Conservation (phyloP, 495 filamentous ascomycete genomes). For the Elasticomyces elasticus region DNA sequence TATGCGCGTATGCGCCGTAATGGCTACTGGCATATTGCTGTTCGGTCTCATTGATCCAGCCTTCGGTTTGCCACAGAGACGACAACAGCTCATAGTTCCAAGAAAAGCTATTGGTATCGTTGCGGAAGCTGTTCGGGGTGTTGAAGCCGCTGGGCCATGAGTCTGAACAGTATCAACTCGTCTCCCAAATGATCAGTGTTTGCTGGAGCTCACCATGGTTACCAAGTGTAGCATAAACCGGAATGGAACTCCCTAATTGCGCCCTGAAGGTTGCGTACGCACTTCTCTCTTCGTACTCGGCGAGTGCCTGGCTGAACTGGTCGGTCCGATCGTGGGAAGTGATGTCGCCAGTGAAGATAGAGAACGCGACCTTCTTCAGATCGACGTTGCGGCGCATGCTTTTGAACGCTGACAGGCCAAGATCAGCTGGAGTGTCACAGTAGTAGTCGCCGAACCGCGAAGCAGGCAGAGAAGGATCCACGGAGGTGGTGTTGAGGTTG, state of each 20-base stretch:
- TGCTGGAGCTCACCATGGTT: conserved; percentile 3
- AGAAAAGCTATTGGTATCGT: conserved; percentile 7
- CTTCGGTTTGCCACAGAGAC: conserved; percentile 42
- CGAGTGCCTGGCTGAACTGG: conserved; percentile 7
- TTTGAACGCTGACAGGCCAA: conserved; percentile 23
- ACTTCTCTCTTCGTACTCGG: conserved; percentile 10
- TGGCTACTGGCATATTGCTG: conserved; percentile 38
- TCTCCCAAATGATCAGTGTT: background rate
- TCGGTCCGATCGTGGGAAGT: conserved; percentile 13
- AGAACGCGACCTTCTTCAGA: conserved; percentile 1
- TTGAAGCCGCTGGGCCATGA: conserved; percentile 9
- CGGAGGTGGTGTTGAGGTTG: conserved; percentile 16
- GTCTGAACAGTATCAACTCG: background rate
- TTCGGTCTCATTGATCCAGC: conserved; percentile 38
- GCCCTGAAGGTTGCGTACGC: conserved; percentile 15
- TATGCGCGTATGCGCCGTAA: conserved; percentile 44
- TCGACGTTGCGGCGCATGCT: conserved; percentile 21
- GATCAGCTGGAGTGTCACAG: conserved; percentile 26
- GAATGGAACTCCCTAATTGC: conserved; percentile 2
- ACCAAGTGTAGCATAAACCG: conserved; percentile 13
- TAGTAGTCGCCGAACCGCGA: conserved; percentile 24
- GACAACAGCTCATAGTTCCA: conserved; percentile 49
- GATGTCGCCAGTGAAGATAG: conserved; percentile 17
- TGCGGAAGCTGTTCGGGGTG: conserved; percentile 6
- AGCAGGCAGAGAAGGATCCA: conserved; percentile 23